A percentile compares a stretch with the other conserved stretches of the same genome.
phyloP scores from a whole-genome alignment of 257 asterid genomes.

The Agastache rugosa region DNA sequence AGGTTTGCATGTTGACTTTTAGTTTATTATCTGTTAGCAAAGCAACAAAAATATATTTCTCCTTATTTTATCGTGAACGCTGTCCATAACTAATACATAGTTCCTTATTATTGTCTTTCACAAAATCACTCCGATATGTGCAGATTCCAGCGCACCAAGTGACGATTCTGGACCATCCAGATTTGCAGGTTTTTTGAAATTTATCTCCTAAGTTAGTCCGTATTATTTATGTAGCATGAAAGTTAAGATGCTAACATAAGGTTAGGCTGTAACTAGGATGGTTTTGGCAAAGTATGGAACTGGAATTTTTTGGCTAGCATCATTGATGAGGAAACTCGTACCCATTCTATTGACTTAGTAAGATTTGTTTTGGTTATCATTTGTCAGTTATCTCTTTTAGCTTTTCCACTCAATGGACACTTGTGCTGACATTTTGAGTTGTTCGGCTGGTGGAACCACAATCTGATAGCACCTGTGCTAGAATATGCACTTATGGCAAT shows the following conservation, averaged over 20 bases:
- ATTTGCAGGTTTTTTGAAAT: conserved; percentile 66
- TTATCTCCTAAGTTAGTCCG: conserved; percentile 25
- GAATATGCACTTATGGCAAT: neutral
- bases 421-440: conserved; percentile 28
- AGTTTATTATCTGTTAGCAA: conserved; percentile 15
- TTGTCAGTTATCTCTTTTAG: neutral
- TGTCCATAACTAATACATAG: neutral
- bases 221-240: conserved; percentile 19
- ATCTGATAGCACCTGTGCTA: neutral
- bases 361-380: conserved; percentile 33
- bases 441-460: conserved; percentile 18
- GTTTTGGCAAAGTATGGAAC: conserved; percentile 79
- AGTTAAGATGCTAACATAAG: conserved; percentile 30
- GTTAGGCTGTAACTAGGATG: conserved; percentile 65
- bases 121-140: conserved; percentile 27
- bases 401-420: conserved; percentile 16
- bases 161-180: conserved; percentile 81
- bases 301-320: conserved; percentile 56
- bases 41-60: conserved; percentile 16
- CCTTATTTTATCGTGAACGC: neutral
- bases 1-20: conserved; percentile 48
- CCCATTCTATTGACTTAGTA: conserved; percentile 67
- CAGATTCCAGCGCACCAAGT: conserved; percentile 81
- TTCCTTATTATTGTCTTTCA: conserved; percentile 26
- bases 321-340: conserved; percentile 55